A percentile compares a stretch with the other conserved stretches of the same genome.
phyloP scores from a whole-genome alignment of 805 yeast species.

The Yarrowia sp. region DNA sequence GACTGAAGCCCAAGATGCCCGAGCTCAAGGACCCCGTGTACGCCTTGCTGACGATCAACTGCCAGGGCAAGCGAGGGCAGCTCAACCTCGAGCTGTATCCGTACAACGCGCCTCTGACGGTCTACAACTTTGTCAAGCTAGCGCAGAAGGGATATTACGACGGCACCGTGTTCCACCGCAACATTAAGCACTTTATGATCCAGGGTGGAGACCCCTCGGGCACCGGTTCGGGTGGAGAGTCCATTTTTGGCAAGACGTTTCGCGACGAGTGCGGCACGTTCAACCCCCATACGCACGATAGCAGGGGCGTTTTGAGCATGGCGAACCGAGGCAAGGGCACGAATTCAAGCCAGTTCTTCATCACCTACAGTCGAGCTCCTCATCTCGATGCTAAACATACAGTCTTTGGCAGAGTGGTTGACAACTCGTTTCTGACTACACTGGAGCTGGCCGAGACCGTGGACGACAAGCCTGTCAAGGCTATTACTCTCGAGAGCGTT shows the following conservation, averaged over 20 bases:
- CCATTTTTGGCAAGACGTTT: constrained; percentile 42
- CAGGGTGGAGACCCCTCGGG: constrained; percentile 42
- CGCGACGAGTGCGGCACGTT: constrained; percentile 36
- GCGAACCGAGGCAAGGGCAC: constrained; percentile 93
- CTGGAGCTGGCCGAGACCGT: constrained; percentile 35
- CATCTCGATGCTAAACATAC: constrained; percentile 76
- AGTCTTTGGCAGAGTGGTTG: constrained; percentile 65
- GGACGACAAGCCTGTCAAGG: constrained; percentile 46
- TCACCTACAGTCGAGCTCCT: constrained; percentile 69
- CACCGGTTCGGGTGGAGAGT: constrained; percentile 49
- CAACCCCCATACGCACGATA: constrained; percentile 60
- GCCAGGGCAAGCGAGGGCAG: constrained; percentile 31
- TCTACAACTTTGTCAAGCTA: constrained; percentile 35
- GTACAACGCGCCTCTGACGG: constrained; percentile 36
- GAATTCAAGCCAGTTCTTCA: constrained; percentile 87
- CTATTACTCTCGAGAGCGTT: constrained; percentile 43
- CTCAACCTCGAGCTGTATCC: constrained; percentile 33
- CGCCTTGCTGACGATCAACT: constrained; percentile 34
- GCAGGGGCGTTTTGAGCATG: constrained; percentile 82
- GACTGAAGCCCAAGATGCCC: constrained; percentile 34
- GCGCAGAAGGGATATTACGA: constrained; percentile 39
- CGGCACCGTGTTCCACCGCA: constrained; percentile 37
- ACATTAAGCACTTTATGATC: constrained; percentile 39
- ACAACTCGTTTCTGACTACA: constrained; percentile 47
- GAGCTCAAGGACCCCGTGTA: constrained; percentile 36